Evolutionary conservation across 306 rosid species (phyloP).

Genomic region (Rosa persica): DNA sequence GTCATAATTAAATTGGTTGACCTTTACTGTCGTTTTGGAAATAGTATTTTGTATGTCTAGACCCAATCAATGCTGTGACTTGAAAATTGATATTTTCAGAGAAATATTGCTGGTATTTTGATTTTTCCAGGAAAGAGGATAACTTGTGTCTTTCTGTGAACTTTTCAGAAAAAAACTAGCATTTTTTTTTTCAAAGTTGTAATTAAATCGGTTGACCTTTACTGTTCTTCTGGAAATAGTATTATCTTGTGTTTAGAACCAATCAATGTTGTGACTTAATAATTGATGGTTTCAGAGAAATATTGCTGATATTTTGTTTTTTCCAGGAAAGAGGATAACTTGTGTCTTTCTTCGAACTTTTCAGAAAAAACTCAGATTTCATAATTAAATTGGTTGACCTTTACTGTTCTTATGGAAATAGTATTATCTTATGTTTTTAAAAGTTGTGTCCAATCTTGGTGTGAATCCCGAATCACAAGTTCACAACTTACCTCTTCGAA

Average conservation of each 20-base stretch:
- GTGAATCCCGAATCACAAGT: constrained; percentile 1
- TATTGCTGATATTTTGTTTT: background rate
- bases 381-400: background rate
- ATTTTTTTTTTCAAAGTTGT: background rate
- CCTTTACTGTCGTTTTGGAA: no score
- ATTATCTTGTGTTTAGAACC: background rate
- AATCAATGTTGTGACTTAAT: background rate
- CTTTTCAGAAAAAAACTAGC: background rate
- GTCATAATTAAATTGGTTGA: no score
- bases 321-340: background rate
- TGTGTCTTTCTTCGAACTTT: background rate
- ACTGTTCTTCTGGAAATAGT: background rate
- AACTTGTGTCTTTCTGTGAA: background rate
- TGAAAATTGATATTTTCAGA: no score
- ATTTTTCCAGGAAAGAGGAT: no score
- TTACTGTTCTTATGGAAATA: background rate
- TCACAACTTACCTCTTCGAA: background rate
- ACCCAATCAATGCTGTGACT: background rate
- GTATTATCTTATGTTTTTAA: background rate
- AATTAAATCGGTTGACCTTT: background rate
- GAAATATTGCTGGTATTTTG: no score
- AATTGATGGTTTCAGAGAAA: background rate
- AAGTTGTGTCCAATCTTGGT: background rate
- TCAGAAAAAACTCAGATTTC: background rate
- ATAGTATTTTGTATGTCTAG: no score